Conservation (phyloP, 495 filamentous ascomycete genomes). For the Jackrogersella multiformis region DNA sequence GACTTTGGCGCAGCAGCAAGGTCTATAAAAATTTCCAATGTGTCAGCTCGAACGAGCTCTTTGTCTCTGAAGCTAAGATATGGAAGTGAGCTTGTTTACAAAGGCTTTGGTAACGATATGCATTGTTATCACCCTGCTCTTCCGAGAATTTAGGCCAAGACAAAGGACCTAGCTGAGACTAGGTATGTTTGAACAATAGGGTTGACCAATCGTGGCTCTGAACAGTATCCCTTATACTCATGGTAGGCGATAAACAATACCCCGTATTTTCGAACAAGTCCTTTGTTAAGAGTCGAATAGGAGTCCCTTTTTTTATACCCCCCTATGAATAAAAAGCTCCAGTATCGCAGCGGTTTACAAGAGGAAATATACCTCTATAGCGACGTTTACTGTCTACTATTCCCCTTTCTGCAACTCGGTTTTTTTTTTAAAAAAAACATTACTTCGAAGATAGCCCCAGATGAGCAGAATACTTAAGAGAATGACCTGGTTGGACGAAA, state of each 20-base stretch:
- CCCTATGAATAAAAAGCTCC: not conserved
- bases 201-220: not conserved
- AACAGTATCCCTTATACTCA: not conserved
- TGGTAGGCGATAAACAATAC: not conserved
- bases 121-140: conserved; percentile 1
- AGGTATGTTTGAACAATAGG: not conserved
- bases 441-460: not conserved
- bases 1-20: too few relatives aligned
- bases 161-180: not conserved
- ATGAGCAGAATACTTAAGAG: not conserved
- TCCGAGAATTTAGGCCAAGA: not conserved
- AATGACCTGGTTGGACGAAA: too few relatives aligned
- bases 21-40: too few relatives aligned
- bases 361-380: too few relatives aligned
- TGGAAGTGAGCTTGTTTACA: too few relatives aligned
- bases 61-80: too few relatives aligned
- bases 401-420: too few relatives aligned
- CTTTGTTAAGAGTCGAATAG: not conserved
- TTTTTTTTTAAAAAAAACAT: too few relatives aligned
- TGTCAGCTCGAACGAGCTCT: not conserved
- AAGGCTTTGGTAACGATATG: not conserved
- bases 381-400: too few relatives aligned
- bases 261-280: not conserved
- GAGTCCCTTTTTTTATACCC: not conserved
- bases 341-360: too few relatives aligned